Evolutionary conservation across 768 basidiomycete genomes (phyloP).

Genomic region (Exidia glandulosa): DNA sequence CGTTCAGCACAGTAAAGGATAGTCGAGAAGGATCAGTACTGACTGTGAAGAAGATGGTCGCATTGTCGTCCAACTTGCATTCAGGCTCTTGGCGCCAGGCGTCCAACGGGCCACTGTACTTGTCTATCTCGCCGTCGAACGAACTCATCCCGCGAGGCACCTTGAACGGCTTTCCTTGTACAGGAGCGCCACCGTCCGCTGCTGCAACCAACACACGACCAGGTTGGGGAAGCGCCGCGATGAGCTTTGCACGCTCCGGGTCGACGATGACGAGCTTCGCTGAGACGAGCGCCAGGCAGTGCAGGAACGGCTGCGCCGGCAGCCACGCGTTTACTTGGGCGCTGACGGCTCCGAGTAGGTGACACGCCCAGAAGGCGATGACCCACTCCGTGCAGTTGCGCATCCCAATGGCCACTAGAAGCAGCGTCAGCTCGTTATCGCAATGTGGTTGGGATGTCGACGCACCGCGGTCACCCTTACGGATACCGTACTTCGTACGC

Average conservation of each 20-base stretch:
- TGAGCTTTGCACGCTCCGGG: conserved; percentile 37
- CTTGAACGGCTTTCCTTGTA: not conserved
- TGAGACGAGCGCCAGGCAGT: conserved; percentile 44
- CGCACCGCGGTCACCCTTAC: conserved; percentile 34
- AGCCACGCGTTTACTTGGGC: conserved; percentile 29
- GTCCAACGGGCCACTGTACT: conserved; percentile 17
- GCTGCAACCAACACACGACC: not conserved
- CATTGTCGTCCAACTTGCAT: conserved; percentile 47
- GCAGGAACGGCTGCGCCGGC: conserved; percentile 38
- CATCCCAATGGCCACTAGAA: conserved; percentile 49
- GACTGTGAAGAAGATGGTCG: conserved; percentile 52
- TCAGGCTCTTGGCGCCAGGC: conserved; percentile 17
- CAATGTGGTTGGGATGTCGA: not conserved
- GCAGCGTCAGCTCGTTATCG: not conserved
- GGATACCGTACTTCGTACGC: conserved; percentile 33
- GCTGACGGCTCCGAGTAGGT: conserved; percentile 51
- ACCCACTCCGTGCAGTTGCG: conserved; percentile 54
- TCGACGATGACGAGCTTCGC: conserved; percentile 48
- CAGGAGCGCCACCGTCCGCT: not conserved
- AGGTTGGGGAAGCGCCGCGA: conserved; percentile 5
- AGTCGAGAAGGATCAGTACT: conserved; percentile 49
- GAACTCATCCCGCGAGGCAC: conserved; percentile 24
- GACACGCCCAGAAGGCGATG: conserved; percentile 51
- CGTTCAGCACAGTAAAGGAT: conserved; percentile 58
- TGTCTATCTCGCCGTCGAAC: conserved; percentile 26